These are phyloP conservation scores for Backusella mclennaniae DNA, from an alignment of 192 early-diverging fungal genomes.

Conservation along the genomic window DNA sequence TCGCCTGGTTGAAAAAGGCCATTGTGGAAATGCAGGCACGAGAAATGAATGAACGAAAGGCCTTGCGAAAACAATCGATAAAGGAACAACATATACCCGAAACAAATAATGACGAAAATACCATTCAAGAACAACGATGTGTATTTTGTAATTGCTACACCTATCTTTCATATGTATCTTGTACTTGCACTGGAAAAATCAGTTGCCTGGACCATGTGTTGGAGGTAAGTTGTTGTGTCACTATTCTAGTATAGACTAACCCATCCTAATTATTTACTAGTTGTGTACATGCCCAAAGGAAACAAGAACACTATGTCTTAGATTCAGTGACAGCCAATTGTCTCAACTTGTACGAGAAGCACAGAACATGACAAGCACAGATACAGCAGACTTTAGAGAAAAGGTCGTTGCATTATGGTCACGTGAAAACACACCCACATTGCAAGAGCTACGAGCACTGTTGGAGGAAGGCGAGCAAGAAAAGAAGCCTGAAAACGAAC, in stretches of 20 bases:
- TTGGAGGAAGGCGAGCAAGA: neutral
- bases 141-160: conserved; percentile 67
- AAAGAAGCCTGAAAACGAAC: neutral
- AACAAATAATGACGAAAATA: neutral
- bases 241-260: neutral
- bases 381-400: conserved; percentile 9
- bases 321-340: conserved; percentile 39
- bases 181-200: conserved; percentile 59
- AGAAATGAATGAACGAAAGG: conserved; percentile 53
- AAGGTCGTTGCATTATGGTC: conserved; percentile 31
- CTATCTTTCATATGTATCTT: conserved; percentile 67
- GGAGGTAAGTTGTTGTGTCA: conserved; percentile 18
- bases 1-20: conserved; percentile 44
- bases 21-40: conserved; percentile 49
- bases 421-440: conserved; percentile 33
- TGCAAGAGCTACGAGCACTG: neutral
- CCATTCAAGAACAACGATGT: conserved; percentile 63
- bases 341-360: conserved; percentile 12
- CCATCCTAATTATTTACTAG: neutral
- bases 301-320: conserved; percentile 33
- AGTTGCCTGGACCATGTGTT: conserved; percentile 61
- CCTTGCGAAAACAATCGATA: neutral
- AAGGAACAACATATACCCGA: conserved; percentile 39
- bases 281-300: conserved; percentile 40
- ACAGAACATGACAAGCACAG: neutral